Evolutionary conservation across 129 eudicot species (phyloP).

Genomic region (Helianthus tuberosus): DNA sequence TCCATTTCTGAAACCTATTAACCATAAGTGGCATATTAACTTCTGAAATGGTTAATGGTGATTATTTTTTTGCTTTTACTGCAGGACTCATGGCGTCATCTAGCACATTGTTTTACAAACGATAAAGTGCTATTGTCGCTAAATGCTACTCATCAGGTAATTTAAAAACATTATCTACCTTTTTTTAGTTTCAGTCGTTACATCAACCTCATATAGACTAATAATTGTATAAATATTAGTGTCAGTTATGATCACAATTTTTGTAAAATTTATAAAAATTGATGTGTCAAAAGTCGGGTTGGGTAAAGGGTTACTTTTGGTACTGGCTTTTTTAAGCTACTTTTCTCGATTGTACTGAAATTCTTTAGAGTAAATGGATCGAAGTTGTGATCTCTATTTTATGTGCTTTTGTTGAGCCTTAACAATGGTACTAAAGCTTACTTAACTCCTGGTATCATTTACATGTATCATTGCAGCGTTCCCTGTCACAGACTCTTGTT

Average conservation of each 20-base stretch:
- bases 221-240: too few relatives aligned
- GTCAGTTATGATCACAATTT: too few relatives aligned
- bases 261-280: too few relatives aligned
- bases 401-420: not conserved
- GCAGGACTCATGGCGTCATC: constrained; percentile 7
- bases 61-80: constrained; percentile 31
- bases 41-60: constrained; percentile 9
- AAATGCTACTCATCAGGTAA: too few relatives aligned
- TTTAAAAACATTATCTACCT: too few relatives aligned
- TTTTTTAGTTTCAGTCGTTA: too few relatives aligned
- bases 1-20: constrained; percentile 14
- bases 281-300: too few relatives aligned
- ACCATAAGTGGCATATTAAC: constrained; percentile 12
- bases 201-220: too few relatives aligned
- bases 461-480: not conserved
- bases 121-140: too few relatives aligned
- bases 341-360: constrained; percentile 5
- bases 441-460: constrained; percentile 14
- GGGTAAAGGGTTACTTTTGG: too few relatives aligned
- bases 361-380: not conserved
- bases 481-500: too few relatives aligned
- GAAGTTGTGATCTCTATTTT: constrained; percentile 10
- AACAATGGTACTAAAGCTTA: constrained; percentile 7
- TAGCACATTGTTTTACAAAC: too few relatives aligned
- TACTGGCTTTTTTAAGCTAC: not conserved